phyloP scores from a whole-genome alignment of 331 rosid species.

The Saraca asoca region DNA sequence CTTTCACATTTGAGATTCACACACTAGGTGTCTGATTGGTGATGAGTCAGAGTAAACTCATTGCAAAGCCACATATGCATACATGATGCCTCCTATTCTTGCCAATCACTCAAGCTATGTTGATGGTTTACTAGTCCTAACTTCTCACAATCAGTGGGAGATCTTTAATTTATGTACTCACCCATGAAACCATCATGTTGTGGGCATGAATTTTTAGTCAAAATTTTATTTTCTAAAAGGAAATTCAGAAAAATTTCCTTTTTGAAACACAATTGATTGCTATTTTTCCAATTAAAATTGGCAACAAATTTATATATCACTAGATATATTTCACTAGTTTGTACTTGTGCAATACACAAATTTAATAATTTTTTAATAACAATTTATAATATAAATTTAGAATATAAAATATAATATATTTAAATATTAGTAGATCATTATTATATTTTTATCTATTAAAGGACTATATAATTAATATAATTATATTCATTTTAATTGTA shows the following conservation, averaged over 20 bases:
- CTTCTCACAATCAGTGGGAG: constrained; percentile 8
- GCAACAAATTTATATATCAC: too few relatives aligned
- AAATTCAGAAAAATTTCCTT: not conserved
- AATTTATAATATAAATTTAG: too few relatives aligned
- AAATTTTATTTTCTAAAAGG: not conserved
- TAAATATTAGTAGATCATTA: too few relatives aligned
- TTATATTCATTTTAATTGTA: too few relatives aligned
- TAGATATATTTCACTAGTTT: too few relatives aligned
- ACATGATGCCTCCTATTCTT: not conserved
- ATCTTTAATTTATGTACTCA: not conserved
- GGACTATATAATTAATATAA: too few relatives aligned
- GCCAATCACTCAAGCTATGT: constrained; percentile 1
- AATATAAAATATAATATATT: too few relatives aligned
- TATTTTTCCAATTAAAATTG: not conserved
- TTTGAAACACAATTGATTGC: not conserved
- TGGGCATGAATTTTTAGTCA: not conserved
- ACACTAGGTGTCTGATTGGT: not conserved
- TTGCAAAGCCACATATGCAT: not conserved
- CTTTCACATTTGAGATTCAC: not conserved
- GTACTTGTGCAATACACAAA: too few relatives aligned
- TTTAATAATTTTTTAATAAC: too few relatives aligned
- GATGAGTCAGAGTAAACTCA: not conserved
- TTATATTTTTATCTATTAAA: too few relatives aligned
- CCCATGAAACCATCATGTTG: not conserved
- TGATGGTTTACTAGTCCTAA: constrained; percentile 4